Percentiles rank a stretch among this genome's conserved stretches.
phyloP scores from a whole-genome alignment of 2,329 filamentous ascomycete species.

The Fusarium sp. region DNA sequence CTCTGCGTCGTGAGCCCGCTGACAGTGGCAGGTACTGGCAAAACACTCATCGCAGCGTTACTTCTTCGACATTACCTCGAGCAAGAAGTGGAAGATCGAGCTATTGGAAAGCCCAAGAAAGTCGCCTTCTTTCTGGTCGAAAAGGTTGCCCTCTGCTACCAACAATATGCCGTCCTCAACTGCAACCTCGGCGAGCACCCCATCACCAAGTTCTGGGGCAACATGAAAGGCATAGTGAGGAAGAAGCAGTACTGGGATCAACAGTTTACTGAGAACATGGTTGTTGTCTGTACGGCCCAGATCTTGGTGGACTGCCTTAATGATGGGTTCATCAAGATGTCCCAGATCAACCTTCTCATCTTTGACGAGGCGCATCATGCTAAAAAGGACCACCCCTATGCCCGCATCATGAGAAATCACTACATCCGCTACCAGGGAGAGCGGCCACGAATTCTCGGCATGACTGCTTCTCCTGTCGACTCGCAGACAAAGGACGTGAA shows the following conservation, averaged over 20 bases:
- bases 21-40: conserved; percentile 77
- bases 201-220: conserved; percentile 81
- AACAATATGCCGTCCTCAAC: conserved; percentile 85
- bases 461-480: conserved; percentile 97
- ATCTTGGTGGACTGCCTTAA: conserved; percentile 83
- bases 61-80: conserved; percentile 82
- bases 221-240: conserved; percentile 61
- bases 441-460: conserved; percentile 86
- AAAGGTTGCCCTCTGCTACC: conserved; percentile 89
- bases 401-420: conserved; percentile 88
- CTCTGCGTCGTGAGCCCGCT: not conserved
- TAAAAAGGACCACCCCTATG: conserved; percentile 93
- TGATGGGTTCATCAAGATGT: conserved; percentile 83
- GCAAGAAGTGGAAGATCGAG: conserved; percentile 79
- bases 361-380: conserved; percentile 98
- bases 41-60: conserved; percentile 94
- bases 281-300: conserved; percentile 92
- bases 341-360: conserved; percentile 87
- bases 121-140: conserved; percentile 91
- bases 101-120: conserved; percentile 67
- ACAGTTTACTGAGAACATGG: conserved; percentile 74
- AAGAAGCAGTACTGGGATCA: conserved; percentile 62
- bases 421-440: conserved; percentile 67
- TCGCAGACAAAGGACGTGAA: conserved; percentile 76
- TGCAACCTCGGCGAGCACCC: conserved; percentile 80